phyloP scores from a whole-genome alignment of 108 stramenopile genomes.

The Skeletonema potamos region DNA sequence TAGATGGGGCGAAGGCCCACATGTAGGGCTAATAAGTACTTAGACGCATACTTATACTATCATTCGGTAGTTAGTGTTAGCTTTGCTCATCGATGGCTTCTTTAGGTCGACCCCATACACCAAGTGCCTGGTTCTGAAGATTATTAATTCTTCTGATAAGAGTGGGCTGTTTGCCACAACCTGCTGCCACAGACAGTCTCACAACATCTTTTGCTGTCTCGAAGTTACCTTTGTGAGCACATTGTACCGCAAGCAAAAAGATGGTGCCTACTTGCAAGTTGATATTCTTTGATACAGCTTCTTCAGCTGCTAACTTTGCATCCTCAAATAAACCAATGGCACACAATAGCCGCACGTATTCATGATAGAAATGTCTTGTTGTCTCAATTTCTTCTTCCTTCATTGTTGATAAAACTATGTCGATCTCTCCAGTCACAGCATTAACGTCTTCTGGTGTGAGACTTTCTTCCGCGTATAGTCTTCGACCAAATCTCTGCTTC shows the following conservation, averaged over 20 bases:
- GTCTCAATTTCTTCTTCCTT: conserved; percentile 46
- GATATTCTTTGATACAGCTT: conserved; percentile 10
- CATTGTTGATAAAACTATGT: conserved; percentile 54
- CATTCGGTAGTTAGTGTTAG: background rate
- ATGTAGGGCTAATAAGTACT: background rate
- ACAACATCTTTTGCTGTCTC: conserved; percentile 22
- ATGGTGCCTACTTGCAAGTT: conserved; percentile 17
- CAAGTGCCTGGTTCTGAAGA: background rate
- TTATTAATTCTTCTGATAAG: conserved; percentile 26
- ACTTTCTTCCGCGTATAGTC: background rate
- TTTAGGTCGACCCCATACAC: background rate
- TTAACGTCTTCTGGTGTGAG: conserved; percentile 22
- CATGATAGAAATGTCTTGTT: conserved; percentile 26
- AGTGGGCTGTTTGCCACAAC: conserved; percentile 21
- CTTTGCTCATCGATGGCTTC: background rate
- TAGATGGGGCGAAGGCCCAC: background rate
- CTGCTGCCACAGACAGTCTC: conserved; percentile 12
- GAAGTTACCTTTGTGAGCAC: conserved; percentile 24
- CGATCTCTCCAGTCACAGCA: conserved; percentile 15
- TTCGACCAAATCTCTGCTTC: conserved; percentile 12
- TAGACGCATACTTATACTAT: background rate
- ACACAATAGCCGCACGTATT: conserved; percentile 33
- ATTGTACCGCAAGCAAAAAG: conserved; percentile 14
- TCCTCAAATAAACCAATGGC: conserved; percentile 25
- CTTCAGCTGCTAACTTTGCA: conserved; percentile 20